Percentiles rank a stretch among this genome's conserved stretches.
Evolutionary conservation across 1,284 basidiomycete species (phyloP).

Genomic region (Sporisorium exsertum): DNA sequence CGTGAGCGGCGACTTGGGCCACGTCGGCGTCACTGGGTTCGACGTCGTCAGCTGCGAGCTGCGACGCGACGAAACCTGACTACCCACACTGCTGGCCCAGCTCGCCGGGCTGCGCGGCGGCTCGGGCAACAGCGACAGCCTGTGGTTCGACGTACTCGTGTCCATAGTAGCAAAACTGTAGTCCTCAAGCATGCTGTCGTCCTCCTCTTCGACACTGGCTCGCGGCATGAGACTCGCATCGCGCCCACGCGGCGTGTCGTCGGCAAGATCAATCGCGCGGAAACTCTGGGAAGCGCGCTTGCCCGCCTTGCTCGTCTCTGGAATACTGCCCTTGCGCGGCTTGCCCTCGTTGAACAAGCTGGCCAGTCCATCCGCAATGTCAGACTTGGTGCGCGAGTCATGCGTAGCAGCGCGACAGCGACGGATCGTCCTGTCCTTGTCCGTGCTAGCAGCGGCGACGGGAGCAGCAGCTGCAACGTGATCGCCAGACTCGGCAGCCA

Average conservation of each 20-base stretch:
- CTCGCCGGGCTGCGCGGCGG: conserved; percentile 26
- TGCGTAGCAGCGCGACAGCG: conserved; percentile 21
- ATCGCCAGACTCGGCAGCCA: background rate
- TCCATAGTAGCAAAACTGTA: conserved; percentile 35
- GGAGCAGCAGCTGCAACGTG: background rate
- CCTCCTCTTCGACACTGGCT: conserved; percentile 23
- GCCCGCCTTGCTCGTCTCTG: background rate
- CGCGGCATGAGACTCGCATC: conserved; percentile 13
- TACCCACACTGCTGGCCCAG: conserved; percentile 16
- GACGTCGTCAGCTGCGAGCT: conserved; percentile 33
- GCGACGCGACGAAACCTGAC: conserved; percentile 21
- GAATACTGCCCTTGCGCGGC: conserved; percentile 14
- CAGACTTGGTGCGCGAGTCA: conserved; percentile 34
- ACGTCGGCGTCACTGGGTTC: conserved; percentile 29
- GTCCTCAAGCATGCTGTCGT: conserved; percentile 40
- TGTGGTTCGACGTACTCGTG: conserved; percentile 31
- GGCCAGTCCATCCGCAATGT: conserved; percentile 32
- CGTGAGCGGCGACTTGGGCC: conserved; percentile 43
- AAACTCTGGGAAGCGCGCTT: conserved; percentile 17
- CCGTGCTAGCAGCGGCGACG: background rate
- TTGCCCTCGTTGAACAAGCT: conserved; percentile 30
- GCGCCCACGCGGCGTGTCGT: conserved; percentile 49
- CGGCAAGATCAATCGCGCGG: conserved; percentile 40
- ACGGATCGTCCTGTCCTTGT: background rate
- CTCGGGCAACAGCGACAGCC: conserved; percentile 23